These are phyloP conservation scores for Allium cepa DNA, from an alignment of 106 monocot species.

Conservation along the genomic window DNA sequence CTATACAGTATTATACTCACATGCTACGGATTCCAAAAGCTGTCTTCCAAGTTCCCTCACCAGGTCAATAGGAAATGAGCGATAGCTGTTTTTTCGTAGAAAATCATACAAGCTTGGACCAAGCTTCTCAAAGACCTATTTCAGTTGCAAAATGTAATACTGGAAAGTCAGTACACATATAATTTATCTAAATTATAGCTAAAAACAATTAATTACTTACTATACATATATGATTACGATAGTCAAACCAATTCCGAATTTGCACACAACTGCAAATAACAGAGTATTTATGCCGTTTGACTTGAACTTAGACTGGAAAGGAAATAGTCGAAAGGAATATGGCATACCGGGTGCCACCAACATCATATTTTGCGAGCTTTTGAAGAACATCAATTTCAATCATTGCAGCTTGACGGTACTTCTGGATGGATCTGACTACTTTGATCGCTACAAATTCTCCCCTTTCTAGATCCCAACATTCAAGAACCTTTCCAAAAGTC, in stretches of 20 bases:
- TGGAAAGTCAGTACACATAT: conserved; percentile 5
- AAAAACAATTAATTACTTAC: conserved; percentile 65
- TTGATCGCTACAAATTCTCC: conserved; percentile 88
- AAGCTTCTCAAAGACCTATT: conserved; percentile 98
- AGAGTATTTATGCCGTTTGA: conserved; percentile 29
- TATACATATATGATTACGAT: conserved; percentile 99
- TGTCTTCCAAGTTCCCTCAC: conserved; percentile 95
- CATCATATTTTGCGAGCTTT: conserved; percentile 72
- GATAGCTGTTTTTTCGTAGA: conserved; percentile 85
- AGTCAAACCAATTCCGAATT: conserved; percentile 99
- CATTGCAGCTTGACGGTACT: conserved; percentile 94
- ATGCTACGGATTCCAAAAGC: conserved; percentile 97
- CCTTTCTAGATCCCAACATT: conserved; percentile 87
- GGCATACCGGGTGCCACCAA: conserved; percentile 62
- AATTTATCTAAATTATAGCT: conserved; percentile 27
- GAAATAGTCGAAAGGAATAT: conserved; percentile 1
- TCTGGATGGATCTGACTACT: conserved; percentile 77
- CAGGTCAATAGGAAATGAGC: conserved; percentile 92
- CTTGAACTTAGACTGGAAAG: conserved; percentile 11
- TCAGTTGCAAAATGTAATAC: conserved; percentile 6
- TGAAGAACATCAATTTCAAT: conserved; percentile 93
- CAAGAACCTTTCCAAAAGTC: conserved; percentile 95
- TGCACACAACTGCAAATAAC: conserved; percentile 94
- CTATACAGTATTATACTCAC: conserved; percentile 30
- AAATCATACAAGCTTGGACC: conserved; percentile 98